Conservation (phyloP, 192 early-diverging fungal genomes). For the Backusella parvicylindrica region DNA sequence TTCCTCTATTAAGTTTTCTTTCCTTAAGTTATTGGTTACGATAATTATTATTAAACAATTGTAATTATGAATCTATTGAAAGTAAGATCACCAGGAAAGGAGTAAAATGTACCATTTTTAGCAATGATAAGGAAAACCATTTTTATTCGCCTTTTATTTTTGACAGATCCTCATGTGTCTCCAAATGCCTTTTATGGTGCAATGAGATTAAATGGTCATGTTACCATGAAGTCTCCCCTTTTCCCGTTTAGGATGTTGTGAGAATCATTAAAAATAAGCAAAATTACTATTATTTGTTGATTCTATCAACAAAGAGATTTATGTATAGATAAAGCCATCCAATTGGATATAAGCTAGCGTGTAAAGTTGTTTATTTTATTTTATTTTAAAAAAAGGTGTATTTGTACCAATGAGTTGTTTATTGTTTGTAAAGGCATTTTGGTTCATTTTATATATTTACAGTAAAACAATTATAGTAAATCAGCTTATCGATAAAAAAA, state of each 20-base stretch:
- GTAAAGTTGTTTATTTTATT: not conserved
- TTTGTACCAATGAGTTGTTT: not conserved
- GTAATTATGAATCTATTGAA: not conserved
- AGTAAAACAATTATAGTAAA: not conserved
- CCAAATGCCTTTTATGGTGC: not conserved
- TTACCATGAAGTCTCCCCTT: not conserved
- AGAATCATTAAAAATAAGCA: not conserved
- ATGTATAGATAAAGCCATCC: not conserved
- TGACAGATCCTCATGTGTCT: constrained; percentile 13
- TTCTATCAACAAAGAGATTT: not conserved
- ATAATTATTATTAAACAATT: not conserved
- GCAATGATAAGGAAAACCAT: constrained; percentile 11
- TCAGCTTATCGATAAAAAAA: not conserved
- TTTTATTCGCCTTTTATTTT: constrained; percentile 10
- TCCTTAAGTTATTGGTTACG: not conserved
- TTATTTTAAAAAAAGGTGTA: not conserved
- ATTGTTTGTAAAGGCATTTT: not conserved
- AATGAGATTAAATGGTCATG: constrained; percentile 1
- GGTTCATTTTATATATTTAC: not conserved
- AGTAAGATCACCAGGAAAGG: not conserved
- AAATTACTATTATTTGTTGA: not conserved
- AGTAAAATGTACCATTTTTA: not conserved
- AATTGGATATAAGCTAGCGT: not conserved
- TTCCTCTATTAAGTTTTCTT: not conserved
- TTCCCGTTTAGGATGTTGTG: not conserved